phyloP scores from a whole-genome alignment of 768 basidiomycete species.

The Tulasnella sp. region DNA sequence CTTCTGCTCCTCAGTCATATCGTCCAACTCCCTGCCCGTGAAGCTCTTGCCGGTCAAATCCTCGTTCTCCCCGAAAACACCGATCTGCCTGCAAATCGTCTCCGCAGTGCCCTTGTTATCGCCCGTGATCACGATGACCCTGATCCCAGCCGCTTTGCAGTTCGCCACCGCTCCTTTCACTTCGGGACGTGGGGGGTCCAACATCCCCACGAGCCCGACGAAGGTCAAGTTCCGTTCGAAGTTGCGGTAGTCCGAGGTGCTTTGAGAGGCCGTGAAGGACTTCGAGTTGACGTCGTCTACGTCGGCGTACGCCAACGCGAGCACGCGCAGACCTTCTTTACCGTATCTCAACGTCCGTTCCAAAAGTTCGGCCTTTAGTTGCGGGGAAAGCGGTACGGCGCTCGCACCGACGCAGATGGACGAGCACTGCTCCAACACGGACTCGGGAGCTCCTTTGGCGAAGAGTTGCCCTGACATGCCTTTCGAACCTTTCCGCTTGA shows the following conservation, averaged over 20 bases:
- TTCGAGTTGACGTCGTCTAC: conserved; percentile 61
- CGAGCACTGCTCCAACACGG: conserved; percentile 80
- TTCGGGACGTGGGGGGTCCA: conserved; percentile 94
- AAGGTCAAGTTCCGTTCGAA: conserved; percentile 92
- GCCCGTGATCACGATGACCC: conserved; percentile 95
- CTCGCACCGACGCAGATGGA: conserved; percentile 53
- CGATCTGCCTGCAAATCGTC: conserved; percentile 92
- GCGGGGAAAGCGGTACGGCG: conserved; percentile 48
- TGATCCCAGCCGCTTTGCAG: conserved; percentile 85
- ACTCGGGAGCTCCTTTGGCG: conserved; percentile 95
- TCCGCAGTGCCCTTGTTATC: conserved; percentile 98
- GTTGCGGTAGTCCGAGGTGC: conserved; percentile 67
- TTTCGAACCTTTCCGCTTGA: conserved; percentile 42
- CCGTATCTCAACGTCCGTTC: conserved; percentile 64
- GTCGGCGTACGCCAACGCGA: conserved; percentile 82
- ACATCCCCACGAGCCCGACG: conserved; percentile 93
- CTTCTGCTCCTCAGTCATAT: conserved; percentile 68
- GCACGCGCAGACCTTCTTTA: conserved; percentile 70
- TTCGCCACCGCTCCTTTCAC: conserved; percentile 77
- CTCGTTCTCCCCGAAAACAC: conserved; percentile 79
- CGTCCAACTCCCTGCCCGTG: conserved; percentile 86
- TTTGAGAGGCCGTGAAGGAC: conserved; percentile 51
- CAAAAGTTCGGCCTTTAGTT: conserved; percentile 49
- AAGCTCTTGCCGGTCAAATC: conserved; percentile 92
- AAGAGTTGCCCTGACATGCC: conserved; percentile 52